Base-by-base conservation (phyloP, 2,329 filamentous ascomycete species). In the Ophiosphaerella herpotricha region DNA sequence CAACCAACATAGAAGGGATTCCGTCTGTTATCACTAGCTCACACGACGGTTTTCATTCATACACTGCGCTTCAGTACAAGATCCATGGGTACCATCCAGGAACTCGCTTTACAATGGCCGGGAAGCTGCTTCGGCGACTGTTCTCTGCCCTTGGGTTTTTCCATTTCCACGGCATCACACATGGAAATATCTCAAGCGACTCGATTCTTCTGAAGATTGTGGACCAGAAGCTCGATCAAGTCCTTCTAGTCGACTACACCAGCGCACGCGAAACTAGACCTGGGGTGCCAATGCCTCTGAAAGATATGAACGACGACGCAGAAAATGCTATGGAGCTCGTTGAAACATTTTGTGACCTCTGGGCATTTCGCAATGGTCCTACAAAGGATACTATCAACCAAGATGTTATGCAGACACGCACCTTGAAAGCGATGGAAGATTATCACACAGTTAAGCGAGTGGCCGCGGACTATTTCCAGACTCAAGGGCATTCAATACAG, bases 301-400 rank as follows among this genome's bases (percentile, higher is more conserved):
- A 54, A 8, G 40, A 46, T 3, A 55, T 63, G 43, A 26, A 50
- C 2, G 35, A 43, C 7, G 60, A 63, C 13, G 43, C 43, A 1
- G 34, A 37, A 12, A 32, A 46, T 12, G 47, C 34, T 4, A 57
- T 63, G 52, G 43, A 52, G n/a, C 18, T 63, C 7, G 42, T 60
- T 8, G 56, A 54, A 26, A 41, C 46, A n/a, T 63, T 56, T 43
- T 57, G 58, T 29, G 52, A 60, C 35, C 48, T 63, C 13, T 63
- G 56, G 60, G 42, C 43, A 2, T 32, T 63, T 7, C 58, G 58
- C 13, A 54, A 58, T 18, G 52, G 43, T 9, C 48, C 52, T 5
- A 40, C 43, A 1, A 42, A 43, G 11, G 45, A 55, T 16, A 42
- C 50, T 2, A 24, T 9, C 1, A 35, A 29, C 21, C 50, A 61